A percentile compares a stretch with the other conserved stretches of the same genome.
Evolutionary conservation across 2,329 filamentous ascomycete species (phyloP).

Genomic region (Fusarium redolens): DNA sequence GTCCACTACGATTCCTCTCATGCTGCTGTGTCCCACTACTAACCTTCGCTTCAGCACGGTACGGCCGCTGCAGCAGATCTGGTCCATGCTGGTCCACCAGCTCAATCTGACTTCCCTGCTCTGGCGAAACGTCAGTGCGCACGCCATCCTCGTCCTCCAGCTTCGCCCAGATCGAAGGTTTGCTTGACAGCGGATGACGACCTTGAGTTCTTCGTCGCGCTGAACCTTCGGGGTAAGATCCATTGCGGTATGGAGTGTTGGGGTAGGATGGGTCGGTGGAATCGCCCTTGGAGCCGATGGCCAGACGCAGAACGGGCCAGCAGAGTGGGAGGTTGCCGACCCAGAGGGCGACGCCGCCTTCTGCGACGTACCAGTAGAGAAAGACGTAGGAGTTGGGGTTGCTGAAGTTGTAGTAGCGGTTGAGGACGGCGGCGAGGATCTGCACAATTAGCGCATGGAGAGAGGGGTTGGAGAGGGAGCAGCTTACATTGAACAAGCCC

Average conservation of each 20-base stretch:
- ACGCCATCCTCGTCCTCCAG: constrained; percentile 44
- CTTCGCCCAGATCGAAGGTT: constrained; percentile 47
- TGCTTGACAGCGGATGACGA: constrained; percentile 26
- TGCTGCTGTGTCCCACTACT: not conserved
- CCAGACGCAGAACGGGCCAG: constrained; percentile 65
- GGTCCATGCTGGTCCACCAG: constrained; percentile 36
- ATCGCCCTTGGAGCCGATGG: constrained; percentile 45
- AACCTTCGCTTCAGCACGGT: constrained; percentile 11
- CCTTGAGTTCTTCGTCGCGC: constrained; percentile 31
- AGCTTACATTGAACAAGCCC: constrained; percentile 58
- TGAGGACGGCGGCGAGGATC: constrained; percentile 68
- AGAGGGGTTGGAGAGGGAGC: no score
- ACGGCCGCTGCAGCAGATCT: constrained; percentile 28
- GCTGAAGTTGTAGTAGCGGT: constrained; percentile 71
- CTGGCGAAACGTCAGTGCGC: constrained; percentile 9
- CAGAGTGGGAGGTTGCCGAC: constrained; percentile 71
- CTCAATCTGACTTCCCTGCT: constrained; percentile 48
- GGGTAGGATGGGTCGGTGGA: constrained; percentile 42
- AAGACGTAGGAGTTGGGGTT: constrained; percentile 66
- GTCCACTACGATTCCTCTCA: constrained; percentile 19
- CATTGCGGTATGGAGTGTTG: constrained; percentile 22
- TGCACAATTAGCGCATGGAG: constrained; percentile 39
- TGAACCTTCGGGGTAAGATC: constrained; percentile 35
- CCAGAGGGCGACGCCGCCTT: constrained; percentile 68
- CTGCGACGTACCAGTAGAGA: constrained; percentile 70